Conservation (phyloP, 345 rosid species). For the Lepidium africanum region DNA sequence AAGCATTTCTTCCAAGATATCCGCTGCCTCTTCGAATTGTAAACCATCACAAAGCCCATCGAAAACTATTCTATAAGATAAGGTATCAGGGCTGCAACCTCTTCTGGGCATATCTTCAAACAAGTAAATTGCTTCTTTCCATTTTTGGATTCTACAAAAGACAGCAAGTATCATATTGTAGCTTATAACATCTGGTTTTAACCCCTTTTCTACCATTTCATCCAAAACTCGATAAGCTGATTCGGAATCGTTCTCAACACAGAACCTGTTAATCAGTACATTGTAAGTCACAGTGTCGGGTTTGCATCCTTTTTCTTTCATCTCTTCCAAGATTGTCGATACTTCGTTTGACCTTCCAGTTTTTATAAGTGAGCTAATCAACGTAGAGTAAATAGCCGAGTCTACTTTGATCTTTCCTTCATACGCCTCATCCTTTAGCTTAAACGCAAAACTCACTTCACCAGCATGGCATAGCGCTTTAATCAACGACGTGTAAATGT, state of each 20-base stretch:
- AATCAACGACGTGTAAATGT: constrained; percentile 44
- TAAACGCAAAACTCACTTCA: constrained; percentile 43
- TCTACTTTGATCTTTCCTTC: constrained; percentile 36
- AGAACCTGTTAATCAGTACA: constrained; percentile 48
- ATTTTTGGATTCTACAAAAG: constrained; percentile 50
- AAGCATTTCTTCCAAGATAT: constrained; percentile 72
- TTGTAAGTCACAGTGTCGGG: constrained; percentile 58
- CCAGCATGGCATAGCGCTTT: constrained; percentile 45
- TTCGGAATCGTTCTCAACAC: constrained; percentile 44
- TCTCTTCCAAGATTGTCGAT: constrained; percentile 41
- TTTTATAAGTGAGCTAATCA: constrained; percentile 45
- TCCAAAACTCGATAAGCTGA: constrained; percentile 48
- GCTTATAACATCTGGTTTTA: constrained; percentile 58
- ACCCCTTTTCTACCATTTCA: constrained; percentile 47
- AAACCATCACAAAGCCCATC: constrained; percentile 48
- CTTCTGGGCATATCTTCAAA: constrained; percentile 79
- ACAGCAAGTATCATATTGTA: constrained; percentile 53
- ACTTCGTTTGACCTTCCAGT: constrained; percentile 53
- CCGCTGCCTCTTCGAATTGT: constrained; percentile 48
- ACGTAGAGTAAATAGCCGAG: constrained; percentile 46
- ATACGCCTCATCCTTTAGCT: constrained; percentile 63
- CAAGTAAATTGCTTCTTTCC: constrained; percentile 54
- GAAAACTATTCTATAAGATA: constrained; percentile 69
- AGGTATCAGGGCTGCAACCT: constrained; percentile 61
- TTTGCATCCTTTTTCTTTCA: constrained; percentile 48